A percentile compares a stretch with the other conserved stretches of the same genome.
phyloP scores from a whole-genome alignment of 1,139 yeast species.

The Geotrichum siamense region DNA sequence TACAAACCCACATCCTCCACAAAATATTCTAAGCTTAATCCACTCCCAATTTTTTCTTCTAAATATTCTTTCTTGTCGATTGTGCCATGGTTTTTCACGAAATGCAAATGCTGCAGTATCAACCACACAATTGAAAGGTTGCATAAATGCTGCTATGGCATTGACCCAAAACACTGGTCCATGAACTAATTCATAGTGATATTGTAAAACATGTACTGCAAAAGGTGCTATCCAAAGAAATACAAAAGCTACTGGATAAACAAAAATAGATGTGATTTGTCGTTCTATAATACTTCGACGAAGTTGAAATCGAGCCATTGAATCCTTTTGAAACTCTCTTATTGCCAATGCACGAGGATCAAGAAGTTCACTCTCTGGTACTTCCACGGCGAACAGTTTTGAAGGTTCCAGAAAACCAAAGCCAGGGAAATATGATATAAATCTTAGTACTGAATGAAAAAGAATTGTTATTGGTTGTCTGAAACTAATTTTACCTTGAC shows the following conservation, averaged over 20 bases:
- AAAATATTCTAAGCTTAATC: conserved; percentile 8
- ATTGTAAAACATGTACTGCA: conserved; percentile 56
- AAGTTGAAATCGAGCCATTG: conserved; percentile 50
- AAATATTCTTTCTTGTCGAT: conserved; percentile 17
- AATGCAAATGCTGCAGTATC: conserved; percentile 69
- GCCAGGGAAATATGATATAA: conserved; percentile 28
- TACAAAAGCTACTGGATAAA: conserved; percentile 78
- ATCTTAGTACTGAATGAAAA: conserved; percentile 15
- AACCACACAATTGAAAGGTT: conserved; percentile 72
- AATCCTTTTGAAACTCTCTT: conserved; percentile 47
- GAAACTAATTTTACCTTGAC: conserved; percentile 6
- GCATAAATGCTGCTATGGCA: conserved; percentile 65
- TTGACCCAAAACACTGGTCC: conserved; percentile 59
- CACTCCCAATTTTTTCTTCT: conserved; percentile 11
- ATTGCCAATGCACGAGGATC: conserved; percentile 16
- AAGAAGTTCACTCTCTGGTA: conserved; percentile 1
- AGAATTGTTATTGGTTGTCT: neutral
- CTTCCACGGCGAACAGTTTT: neutral
- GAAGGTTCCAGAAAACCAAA: conserved; percentile 24
- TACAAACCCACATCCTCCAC: neutral
- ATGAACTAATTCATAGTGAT: conserved; percentile 25
- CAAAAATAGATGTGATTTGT: conserved; percentile 72
- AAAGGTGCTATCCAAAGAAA: conserved; percentile 80
- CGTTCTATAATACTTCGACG: conserved; percentile 62
- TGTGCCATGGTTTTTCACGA: conserved; percentile 43